Conservation (phyloP, 495 filamentous ascomycete species). For the Rusavskia elegans region DNA sequence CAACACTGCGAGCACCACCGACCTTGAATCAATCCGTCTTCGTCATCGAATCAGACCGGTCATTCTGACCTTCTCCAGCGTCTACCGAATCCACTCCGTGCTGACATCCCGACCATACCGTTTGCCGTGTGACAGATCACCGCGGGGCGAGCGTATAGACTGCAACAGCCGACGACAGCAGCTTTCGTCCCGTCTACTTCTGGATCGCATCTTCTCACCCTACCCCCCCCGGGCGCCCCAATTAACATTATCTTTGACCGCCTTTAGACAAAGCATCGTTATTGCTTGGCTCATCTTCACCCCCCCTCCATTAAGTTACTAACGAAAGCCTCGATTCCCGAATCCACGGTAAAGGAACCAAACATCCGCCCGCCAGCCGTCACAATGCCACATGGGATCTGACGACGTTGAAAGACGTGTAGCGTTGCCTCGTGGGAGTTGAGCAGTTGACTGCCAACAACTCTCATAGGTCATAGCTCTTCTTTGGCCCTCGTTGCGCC, state of each 20-base stretch:
- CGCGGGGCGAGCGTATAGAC: too few relatives aligned
- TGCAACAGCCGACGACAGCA: too few relatives aligned
- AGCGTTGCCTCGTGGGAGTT: neutral
- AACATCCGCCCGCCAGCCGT: neutral
- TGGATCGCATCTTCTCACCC: neutral
- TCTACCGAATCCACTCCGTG: neutral
- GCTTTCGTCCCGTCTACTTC: neutral
- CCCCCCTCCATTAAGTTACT: neutral
- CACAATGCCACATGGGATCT: neutral
- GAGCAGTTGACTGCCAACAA: neutral
- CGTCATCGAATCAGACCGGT: too few relatives aligned
- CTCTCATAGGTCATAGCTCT: neutral
- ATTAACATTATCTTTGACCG: neutral
- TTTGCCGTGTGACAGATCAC: too few relatives aligned
- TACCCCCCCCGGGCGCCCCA: too few relatives aligned
- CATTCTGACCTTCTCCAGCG: too few relatives aligned
- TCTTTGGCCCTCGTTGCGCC: neutral
- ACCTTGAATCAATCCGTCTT: too few relatives aligned
- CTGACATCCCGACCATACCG: too few relatives aligned
- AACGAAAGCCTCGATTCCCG: neutral
- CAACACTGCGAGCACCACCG: too few relatives aligned
- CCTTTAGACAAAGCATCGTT: too few relatives aligned
- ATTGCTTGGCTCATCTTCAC: neutral
- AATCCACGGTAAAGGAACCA: neutral
- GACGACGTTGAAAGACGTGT: neutral